phyloP scores from a whole-genome alignment of 2,329 filamentous ascomycete genomes.

The Knufia petricola region DNA sequence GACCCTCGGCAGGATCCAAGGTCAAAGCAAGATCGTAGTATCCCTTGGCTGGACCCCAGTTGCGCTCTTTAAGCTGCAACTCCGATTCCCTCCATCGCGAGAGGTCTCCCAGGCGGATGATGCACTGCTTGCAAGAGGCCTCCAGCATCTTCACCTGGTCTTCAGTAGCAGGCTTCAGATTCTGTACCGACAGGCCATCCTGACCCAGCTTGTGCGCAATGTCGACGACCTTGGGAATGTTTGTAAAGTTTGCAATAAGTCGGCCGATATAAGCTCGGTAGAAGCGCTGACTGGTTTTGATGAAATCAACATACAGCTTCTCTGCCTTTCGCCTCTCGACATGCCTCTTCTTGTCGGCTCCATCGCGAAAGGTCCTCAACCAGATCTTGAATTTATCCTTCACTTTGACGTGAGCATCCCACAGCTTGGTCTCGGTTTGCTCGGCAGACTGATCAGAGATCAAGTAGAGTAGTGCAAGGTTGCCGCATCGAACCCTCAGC shows the following conservation, averaged over 20 bases:
- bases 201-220: conserved; percentile 45
- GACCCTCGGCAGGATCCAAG: conserved; percentile 67
- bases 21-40: conserved; percentile 78
- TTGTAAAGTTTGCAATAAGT: conserved; percentile 52
- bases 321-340: conserved; percentile 66
- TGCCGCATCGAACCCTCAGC: conserved; percentile 7
- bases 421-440: conserved; percentile 55
- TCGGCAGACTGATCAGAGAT: conserved; percentile 5
- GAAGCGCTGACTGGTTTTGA: conserved; percentile 79
- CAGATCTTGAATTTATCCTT: conserved; percentile 68
- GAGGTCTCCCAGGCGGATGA: conserved; percentile 82
- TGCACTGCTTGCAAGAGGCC: conserved; percentile 69
- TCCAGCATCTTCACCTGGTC: conserved; percentile 50
- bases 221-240: conserved; percentile 48
- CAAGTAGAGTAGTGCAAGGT: conserved; percentile 5
- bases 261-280: conserved; percentile 79
- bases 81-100: conserved; percentile 74
- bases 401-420: conserved; percentile 67
- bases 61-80: conserved; percentile 60
- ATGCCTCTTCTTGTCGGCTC: conserved; percentile 42
- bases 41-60: conserved; percentile 68
- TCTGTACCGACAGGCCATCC: conserved; percentile 39
- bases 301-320: conserved; percentile 71
- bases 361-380: conserved; percentile 46
- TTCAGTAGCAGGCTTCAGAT: conserved; percentile 38